phyloP scores from a whole-genome alignment of 2,329 filamentous ascomycete genomes.

The Paecilomyces dactylethromorphus region DNA sequence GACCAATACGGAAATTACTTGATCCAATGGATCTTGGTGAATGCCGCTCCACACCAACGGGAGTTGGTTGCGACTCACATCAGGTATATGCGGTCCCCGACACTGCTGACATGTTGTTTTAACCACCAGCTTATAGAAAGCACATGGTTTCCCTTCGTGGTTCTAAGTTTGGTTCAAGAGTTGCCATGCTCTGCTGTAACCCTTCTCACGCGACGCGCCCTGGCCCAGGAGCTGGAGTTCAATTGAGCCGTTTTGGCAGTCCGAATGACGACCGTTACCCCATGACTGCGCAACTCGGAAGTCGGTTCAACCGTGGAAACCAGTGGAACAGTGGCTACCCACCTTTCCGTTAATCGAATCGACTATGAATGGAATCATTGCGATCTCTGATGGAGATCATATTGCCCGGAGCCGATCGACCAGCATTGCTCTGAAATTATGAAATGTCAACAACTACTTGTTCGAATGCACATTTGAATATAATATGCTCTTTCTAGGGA shows the following conservation, averaged over 20 bases:
- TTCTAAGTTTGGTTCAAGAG: conserved; percentile 96
- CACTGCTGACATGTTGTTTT: conserved; percentile 4
- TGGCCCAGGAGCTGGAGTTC: conserved; percentile 69
- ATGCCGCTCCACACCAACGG: conserved; percentile 78
- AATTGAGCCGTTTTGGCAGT: conserved; percentile 53
- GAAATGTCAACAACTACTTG: background rate
- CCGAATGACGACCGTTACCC: conserved; percentile 37
- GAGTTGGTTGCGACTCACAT: conserved; percentile 92
- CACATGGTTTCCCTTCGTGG: conserved; percentile 98
- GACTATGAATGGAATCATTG: background rate
- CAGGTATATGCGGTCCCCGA: conserved; percentile 41
- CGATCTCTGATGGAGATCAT: background rate
- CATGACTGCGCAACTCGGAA: conserved; percentile 31
- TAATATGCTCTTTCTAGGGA: conserved; percentile 12
- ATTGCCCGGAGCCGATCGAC: background rate
- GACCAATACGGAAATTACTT: conserved; percentile 99
- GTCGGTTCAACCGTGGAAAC: conserved; percentile 27
- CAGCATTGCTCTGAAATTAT: background rate
- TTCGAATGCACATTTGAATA: background rate
- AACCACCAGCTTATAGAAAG: conserved; percentile 49
- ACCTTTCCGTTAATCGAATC: conserved; percentile 26
- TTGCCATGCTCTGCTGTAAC: conserved; percentile 98
- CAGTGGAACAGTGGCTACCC: conserved; percentile 33
- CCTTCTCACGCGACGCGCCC: conserved; percentile 83
- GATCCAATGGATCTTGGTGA: conserved; percentile 92